Base-by-base conservation (phyloP, 805 yeast species). In the Cyberlindnera japonica region DNA sequence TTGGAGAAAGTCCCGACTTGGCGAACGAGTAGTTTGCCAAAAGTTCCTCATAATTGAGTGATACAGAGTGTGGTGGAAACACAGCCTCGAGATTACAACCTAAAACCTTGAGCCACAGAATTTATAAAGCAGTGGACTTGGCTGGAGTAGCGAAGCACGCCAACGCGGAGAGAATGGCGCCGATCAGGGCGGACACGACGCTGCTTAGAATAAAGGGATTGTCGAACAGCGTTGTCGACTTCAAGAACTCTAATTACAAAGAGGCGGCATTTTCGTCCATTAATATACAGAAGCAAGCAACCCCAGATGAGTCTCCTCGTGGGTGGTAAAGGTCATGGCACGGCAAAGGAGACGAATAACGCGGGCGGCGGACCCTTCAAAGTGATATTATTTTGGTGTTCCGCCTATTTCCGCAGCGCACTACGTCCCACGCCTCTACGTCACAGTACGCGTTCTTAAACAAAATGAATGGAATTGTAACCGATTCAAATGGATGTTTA, bases 1-100 rank as follows among this genome's bases (percentile, higher is more conserved):
- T n/a, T 3, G 31, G 24, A 4, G 35, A 34, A 12, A 40, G 28
- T 6, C 27, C 31, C 12, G 36, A 34, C 19, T 28, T 24, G 15
- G 28, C 38, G 20, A 40, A 40, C 8, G 34, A 10, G 26, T 40
- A 34, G 28, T 27, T 28, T 7, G 18, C 33, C 7, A 36, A 14
- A 4, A 28, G 22, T 10, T 27, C 33, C 12, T 28, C 18, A n/a
- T n/a, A 12, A 8, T 17, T 33, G 12, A 34, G 28, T 12, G 16
- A 34, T 13, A 35, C 31, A 12, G 23, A 17, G 21, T 40, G 30
- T n/a, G 38, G 43, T 11, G 43, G 38, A 18, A 40, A 40, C 10
- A 40, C 43, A 7, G 5, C 22, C 5, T 25, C 10, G 19, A 40
- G 25, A 22, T 40, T 35, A n/a, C 29, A 18, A 3, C 25, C n/a